A percentile compares a stretch with the other conserved stretches of the same genome.
Evolutionary conservation across 1,284 basidiomycete species (phyloP).

Genomic region (Anthracocystis panici-leucophaei): DNA sequence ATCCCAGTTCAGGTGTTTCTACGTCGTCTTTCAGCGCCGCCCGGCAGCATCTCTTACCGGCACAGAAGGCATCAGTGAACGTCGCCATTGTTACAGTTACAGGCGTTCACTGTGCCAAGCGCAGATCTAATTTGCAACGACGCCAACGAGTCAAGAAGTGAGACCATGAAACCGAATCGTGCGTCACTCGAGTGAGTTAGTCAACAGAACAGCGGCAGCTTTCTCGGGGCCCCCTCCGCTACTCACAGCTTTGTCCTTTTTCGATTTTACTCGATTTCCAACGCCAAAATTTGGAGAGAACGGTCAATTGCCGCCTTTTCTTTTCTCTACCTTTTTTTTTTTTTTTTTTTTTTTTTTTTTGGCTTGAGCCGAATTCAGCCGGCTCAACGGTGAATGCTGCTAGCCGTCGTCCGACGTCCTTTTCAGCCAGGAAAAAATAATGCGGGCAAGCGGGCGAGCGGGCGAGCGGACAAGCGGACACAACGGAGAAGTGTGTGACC

Average conservation of each 20-base stretch:
- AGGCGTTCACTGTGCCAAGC: background rate
- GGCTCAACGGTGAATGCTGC: conserved; percentile 29
- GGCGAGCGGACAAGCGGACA: conserved; percentile 12
- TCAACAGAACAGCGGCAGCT: background rate
- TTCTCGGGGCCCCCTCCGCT: conserved; percentile 3
- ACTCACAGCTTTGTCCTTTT: background rate
- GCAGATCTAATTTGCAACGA: background rate
- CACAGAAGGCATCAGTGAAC: background rate
- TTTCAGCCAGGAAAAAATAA: conserved; percentile 4
- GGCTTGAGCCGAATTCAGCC: conserved; percentile 37
- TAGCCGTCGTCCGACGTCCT: conserved; percentile 23
- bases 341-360: conserved; percentile 7
- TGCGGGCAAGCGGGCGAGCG: too few relatives aligned
- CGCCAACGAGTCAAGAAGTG: background rate
- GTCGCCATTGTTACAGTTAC: background rate
- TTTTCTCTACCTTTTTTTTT: conserved; percentile 18
- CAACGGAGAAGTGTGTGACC: conserved; percentile 6
- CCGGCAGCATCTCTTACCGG: conserved; percentile 5
- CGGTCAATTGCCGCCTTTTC: conserved; percentile 18
- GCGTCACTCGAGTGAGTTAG: background rate
- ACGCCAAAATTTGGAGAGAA: conserved; percentile 1
- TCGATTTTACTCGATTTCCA: background rate
- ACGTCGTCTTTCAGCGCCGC: conserved; percentile 1
- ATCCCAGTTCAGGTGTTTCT: too few relatives aligned
- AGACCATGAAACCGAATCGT: background rate